A percentile compares a stretch with the other conserved stretches of the same genome.
phyloP scores from a whole-genome alignment of 1,139 yeast species.

The Geotrichum klebahnii region DNA sequence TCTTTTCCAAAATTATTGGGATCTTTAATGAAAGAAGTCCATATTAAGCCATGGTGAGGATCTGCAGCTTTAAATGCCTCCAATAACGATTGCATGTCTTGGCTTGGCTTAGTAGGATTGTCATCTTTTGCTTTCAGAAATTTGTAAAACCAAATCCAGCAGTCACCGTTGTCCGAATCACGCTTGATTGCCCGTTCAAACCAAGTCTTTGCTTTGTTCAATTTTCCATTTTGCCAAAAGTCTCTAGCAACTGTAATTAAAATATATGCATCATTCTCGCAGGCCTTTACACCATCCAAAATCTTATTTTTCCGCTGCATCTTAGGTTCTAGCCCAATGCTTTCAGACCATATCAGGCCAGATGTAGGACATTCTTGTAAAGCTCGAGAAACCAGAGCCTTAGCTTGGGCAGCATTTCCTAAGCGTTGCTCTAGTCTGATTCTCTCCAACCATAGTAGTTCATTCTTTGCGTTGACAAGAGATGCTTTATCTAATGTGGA shows the following conservation, averaged over 20 bases:
- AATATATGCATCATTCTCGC: constrained; percentile 58
- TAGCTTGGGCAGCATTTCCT: constrained; percentile 52
- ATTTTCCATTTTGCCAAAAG: constrained; percentile 66
- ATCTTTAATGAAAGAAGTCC: constrained; percentile 51
- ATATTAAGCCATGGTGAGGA: constrained; percentile 57
- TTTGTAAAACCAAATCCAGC: constrained; percentile 67
- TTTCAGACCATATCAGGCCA: constrained; percentile 60
- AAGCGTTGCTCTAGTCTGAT: constrained; percentile 54
- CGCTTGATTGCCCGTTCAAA: constrained; percentile 61
- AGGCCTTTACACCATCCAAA: constrained; percentile 65
- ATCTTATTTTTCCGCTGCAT: constrained; percentile 58
- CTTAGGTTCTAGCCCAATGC: constrained; percentile 48
- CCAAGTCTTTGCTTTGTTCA: constrained; percentile 67
- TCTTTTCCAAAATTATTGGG: constrained; percentile 43
- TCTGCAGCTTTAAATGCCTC: constrained; percentile 40
- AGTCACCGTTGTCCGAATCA: constrained; percentile 64
- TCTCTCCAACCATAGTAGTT: constrained; percentile 55
- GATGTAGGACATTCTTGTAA: constrained; percentile 57
- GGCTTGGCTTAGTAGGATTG: constrained; percentile 5
- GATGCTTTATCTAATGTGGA: constrained; percentile 70
- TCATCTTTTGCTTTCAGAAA: constrained; percentile 34
- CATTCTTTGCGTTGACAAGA: constrained; percentile 48
- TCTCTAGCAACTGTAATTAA: constrained; percentile 62
- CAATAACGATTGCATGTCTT: background rate
- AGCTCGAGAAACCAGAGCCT: constrained; percentile 56